A percentile compares a stretch with the other conserved stretches of the same genome.
Evolutionary conservation across 1,139 yeast species (phyloP).

Genomic region (Pichia inconspicua): DNA sequence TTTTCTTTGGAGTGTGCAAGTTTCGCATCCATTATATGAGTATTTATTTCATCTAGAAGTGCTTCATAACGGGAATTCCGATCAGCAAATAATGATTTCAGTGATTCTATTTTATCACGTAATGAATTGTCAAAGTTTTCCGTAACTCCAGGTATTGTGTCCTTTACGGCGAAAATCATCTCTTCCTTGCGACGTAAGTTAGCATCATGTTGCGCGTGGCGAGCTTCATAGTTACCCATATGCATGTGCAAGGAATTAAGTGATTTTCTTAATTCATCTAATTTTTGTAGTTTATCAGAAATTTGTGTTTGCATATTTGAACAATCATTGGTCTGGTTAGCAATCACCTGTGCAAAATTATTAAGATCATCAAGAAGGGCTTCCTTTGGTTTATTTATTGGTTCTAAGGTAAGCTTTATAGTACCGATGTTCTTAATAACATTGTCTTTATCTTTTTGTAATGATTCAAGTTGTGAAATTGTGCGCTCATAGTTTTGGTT

Average conservation of each 20-base stretch:
- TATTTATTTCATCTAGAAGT: constrained; percentile 12
- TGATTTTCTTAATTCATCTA: constrained; percentile 28
- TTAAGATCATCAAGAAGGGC: constrained; percentile 42
- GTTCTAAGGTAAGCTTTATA: constrained; percentile 37
- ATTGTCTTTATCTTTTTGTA: constrained; percentile 40
- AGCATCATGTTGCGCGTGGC: constrained; percentile 32
- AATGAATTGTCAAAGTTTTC: neutral
- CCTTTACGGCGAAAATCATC: constrained; percentile 4
- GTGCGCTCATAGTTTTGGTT: constrained; percentile 79
- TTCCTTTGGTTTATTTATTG: constrained; percentile 40
- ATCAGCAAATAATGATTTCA: neutral
- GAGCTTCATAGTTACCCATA: constrained; percentile 54
- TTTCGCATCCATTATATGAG: constrained; percentile 17
- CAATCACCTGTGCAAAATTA: constrained; percentile 46
- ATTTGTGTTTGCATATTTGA: constrained; percentile 20
- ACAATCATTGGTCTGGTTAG: constrained; percentile 31
- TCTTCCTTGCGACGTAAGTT: constrained; percentile 21
- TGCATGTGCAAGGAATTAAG: constrained; percentile 39
- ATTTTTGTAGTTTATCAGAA: constrained; percentile 13
- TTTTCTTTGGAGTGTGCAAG: constrained; percentile 35
- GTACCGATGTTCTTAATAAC: constrained; percentile 44
- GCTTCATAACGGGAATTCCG: neutral
- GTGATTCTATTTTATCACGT: neutral
- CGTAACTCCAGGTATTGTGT: neutral
- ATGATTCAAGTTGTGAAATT: constrained; percentile 54